phyloP scores from a whole-genome alignment of 2,329 filamentous ascomycete genomes.

The Sphaerulina musiva region DNA sequence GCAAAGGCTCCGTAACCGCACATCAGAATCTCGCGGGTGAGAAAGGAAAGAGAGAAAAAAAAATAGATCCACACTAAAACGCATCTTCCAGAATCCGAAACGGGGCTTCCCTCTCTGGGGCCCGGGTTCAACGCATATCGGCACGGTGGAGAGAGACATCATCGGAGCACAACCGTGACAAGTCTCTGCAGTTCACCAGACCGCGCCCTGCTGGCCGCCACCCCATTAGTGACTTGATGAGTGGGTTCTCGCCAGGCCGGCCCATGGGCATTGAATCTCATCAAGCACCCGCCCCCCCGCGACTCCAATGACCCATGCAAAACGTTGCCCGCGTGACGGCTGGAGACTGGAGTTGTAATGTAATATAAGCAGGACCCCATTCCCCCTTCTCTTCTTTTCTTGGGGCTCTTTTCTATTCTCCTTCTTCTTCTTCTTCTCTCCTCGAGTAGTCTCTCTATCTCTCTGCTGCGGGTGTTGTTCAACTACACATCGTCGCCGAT shows the following conservation, averaged over 20 bases:
- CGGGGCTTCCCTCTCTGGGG: constrained; percentile 2
- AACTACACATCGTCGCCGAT: constrained; percentile 5
- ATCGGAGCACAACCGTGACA: constrained; percentile 6
- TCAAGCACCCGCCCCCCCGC: constrained; percentile 1
- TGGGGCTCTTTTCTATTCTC: too few relatives aligned
- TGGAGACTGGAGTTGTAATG: background rate
- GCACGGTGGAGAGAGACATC: constrained; percentile 6
- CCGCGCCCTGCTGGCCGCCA: background rate
- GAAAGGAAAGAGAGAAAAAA: background rate
- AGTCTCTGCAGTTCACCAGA: constrained; percentile 17
- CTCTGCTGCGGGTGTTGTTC: constrained; percentile 1
- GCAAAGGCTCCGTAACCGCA: constrained; percentile 4
- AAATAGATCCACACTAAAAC: background rate
- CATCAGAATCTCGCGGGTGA: constrained; percentile 5
- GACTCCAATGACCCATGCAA: constrained; percentile 17
- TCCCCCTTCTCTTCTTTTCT: background rate
- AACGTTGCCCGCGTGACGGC: constrained; percentile 7
- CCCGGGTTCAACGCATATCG: constrained; percentile 11
- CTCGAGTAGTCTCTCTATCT: background rate
- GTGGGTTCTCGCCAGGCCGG: constrained; percentile 19
- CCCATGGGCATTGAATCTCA: background rate
- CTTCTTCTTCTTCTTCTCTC: background rate
- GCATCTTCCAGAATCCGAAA: constrained; percentile 9
- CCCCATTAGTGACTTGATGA: background rate
- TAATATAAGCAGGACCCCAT: constrained; percentile 9